Conservation (phyloP, 169 alveolate genomes). For the Eimeria necatrix region DNA sequence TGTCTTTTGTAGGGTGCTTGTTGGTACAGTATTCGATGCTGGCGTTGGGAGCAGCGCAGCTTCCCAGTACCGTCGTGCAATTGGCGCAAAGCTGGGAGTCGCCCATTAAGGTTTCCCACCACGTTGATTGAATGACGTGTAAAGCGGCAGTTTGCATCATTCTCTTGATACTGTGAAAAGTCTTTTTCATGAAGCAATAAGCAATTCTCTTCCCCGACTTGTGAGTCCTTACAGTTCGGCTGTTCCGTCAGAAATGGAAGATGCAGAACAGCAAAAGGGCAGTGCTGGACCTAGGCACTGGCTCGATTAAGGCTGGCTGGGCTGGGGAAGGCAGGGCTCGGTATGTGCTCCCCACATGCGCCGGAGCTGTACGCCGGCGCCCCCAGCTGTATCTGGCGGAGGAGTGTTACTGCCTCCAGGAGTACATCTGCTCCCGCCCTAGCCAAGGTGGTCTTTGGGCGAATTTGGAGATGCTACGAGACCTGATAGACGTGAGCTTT, state of each 20-base stretch:
- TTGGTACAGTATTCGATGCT: no score
- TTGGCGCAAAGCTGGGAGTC: no score
- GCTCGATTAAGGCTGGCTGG: conserved; percentile 89
- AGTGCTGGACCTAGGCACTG: conserved; percentile 93
- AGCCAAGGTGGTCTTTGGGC: conserved; percentile 84
- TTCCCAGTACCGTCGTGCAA: no score
- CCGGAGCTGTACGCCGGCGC: conserved; percentile 90
- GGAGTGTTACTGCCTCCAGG: conserved; percentile 88
- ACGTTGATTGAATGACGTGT: no score
- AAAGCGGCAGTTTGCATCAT: no score
- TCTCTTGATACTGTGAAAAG: no score
- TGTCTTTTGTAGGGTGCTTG: no score
- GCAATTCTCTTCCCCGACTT: no score
- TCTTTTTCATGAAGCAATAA: no score
- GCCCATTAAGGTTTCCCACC: no score
- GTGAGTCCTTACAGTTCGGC: no score
- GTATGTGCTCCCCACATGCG: conserved; percentile 88
- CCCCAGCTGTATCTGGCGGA: conserved; percentile 87
- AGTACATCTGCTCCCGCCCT: conserved; percentile 91
- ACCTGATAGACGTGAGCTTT: conserved; percentile 89
- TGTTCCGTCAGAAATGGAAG: conserved; percentile 9
- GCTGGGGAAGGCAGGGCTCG: conserved; percentile 89
- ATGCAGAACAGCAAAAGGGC: conserved; percentile 81
- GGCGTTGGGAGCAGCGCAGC: no score
- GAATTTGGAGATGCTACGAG: conserved; percentile 90